Evolutionary conservation across 2,329 filamentous ascomycete species (phyloP), one percentile per base, ranked within the genome.

Genomic region (Davidsoniella virescens): DNA sequence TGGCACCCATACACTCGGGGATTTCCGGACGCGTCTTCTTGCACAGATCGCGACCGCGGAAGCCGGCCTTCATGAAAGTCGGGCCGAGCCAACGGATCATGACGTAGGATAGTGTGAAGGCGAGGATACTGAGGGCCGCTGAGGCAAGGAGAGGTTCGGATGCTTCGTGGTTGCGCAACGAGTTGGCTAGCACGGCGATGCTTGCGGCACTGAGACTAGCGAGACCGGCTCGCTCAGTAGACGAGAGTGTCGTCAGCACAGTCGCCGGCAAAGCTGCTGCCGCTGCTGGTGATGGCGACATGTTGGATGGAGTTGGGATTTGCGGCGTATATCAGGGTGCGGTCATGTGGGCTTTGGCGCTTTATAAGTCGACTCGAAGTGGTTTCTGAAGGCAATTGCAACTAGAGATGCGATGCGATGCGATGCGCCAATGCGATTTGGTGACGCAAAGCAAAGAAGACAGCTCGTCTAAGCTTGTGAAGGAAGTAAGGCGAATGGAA

Each of bases 1-100:
- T 76, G 52, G 87, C 86, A 26, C 92, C 92, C 88, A 98, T 95
- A 57, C 85, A 90, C 66, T 98, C 92, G 18, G 92, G 92, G 59
- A 95, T 82, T 64, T 92, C 86, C 53, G 73, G 73, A 57, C 77
- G 77, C 58, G 78, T 62, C 42, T 63, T 57, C 63, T 72, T 98
- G 61, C 83, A 82, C 71, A 95, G 73, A 64, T 98, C 92, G 59
- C 77, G 84, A 51, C 92, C 92, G 62, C 88, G 92, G 61, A 95
- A 76, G 14, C 90, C 92, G 37, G 85, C 85, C 57, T 76, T 80
- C 62, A 95, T 81, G 63, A 98, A 96, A 1, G 84, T 82, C 51
- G 85, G 80, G 1, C 90, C 90, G 5, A 95, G 82, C 90, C 90
- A 96, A 69, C 84, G 74, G 64, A 96, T 90, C 68, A 95, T 77